phyloP scores from a whole-genome alignment of 148 eudicot genomes.

The Tetragonia tetragonoides region DNA sequence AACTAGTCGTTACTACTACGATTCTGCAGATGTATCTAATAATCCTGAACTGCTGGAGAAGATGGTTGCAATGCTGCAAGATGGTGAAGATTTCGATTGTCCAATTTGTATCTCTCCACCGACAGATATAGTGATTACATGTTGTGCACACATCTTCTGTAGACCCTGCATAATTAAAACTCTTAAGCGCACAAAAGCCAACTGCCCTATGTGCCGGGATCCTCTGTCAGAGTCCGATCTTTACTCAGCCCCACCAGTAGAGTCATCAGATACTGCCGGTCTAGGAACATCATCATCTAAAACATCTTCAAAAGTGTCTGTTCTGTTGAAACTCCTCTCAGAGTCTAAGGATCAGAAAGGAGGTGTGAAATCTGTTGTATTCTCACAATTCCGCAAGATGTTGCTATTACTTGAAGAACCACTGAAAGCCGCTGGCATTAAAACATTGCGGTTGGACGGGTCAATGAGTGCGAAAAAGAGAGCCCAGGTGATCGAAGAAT shows the following conservation, averaged over 20 bases:
- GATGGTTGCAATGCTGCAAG: conserved; percentile 73
- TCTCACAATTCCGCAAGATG: conserved; percentile 87
- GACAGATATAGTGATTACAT: conserved; percentile 64
- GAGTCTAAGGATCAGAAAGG: conserved; percentile 48
- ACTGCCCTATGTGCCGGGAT: conserved; percentile 88
- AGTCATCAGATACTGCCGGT: conserved; percentile 35
- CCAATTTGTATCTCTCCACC: conserved; percentile 92
- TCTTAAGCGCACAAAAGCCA: conserved; percentile 52
- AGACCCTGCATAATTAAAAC: conserved; percentile 76
- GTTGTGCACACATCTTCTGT: conserved; percentile 91
- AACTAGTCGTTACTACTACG: not conserved
- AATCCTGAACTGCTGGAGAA: conserved; percentile 77
- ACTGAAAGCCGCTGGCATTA: conserved; percentile 68
- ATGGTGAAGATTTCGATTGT: conserved; percentile 89
- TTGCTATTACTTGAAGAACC: conserved; percentile 78
- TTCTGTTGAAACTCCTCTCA: conserved; percentile 60
- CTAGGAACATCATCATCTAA: conserved; percentile 22
- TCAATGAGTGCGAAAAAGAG: conserved; percentile 80
- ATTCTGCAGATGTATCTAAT: conserved; percentile 68
- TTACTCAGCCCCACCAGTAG: conserved; percentile 72
- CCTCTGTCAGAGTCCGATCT: conserved; percentile 79
- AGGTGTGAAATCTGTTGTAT: conserved; percentile 63
- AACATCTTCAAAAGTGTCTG: conserved; percentile 63
- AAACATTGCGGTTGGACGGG: conserved; percentile 74
- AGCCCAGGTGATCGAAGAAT: conserved; percentile 62